Base-by-base conservation (phyloP, 176 grass and related monocot species). In the Carex parvula region DNA sequence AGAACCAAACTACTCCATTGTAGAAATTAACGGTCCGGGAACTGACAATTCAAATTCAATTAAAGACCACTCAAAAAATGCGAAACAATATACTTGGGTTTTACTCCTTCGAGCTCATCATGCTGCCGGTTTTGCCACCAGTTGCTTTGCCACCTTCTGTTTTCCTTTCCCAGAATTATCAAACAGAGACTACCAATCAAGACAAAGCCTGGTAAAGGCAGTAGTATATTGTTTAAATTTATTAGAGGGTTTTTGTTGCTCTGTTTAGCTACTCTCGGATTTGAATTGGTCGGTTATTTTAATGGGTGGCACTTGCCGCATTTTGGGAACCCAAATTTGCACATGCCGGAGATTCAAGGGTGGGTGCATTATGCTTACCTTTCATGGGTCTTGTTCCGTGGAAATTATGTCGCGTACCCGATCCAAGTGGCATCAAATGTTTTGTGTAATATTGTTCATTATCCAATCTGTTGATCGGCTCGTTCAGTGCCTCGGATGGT, bases 71-170 rank as follows among this genome's bases (percentile, higher is more conserved):
- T 91, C 91, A 26, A 97, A 93, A 88, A 91, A 91, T 85, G 91
- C 94, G 54, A 90, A 91, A 60, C 91, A 97, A 81, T 89, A 93
- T 87, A 97, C 94, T 11, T 97, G 94, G 94, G 87, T 97, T 56
- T 87, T 97, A 37, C 89, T 97, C 61, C 89, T 97, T 67, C 84
- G 84, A 81, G 94, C 91, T 80, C 91, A 93, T 66, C 85, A 83
- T 77, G 94, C 89, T 63, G 91, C 89, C n/a, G 87, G 89, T 0
- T 88, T 91, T 2, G 83, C 93, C 6, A 76, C 93, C 18, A 82
- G 88, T 59, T 86, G 84, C 2, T 85, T 89, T 10, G 90, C 93
- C 2, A 88, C 93, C 12, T 90, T 15, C 81, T 87, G 44, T 67
- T 90, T 5, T 42, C 84, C 17, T 76, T 96, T 24, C 91, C 91